Percentiles rank a stretch among this genome's conserved stretches.
These are phyloP conservation scores for Mycena filopes DNA, from an alignment of 768 basidiomycete species.

Conservation along the genomic window DNA sequence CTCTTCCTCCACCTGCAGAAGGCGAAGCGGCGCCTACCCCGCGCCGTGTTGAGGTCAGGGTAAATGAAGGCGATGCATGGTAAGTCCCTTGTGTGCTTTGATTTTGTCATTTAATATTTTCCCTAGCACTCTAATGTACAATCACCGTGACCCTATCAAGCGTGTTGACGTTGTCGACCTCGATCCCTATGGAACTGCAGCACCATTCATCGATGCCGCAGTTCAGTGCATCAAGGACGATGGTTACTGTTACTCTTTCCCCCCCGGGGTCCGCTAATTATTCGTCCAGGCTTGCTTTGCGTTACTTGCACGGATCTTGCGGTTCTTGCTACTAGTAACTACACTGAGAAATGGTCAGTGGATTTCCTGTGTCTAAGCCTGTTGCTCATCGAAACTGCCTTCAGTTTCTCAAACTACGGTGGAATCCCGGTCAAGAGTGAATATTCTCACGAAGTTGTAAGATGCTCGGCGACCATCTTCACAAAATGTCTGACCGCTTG, in stretches of 20 bases:
- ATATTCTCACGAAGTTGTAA: constrained; percentile 92
- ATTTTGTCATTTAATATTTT: constrained; percentile 1
- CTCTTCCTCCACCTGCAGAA: constrained; percentile 31
- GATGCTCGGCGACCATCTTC: constrained; percentile 37
- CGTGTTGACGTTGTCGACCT: constrained; percentile 96
- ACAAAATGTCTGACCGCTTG: constrained; percentile 13
- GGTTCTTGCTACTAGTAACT: constrained; percentile 93
- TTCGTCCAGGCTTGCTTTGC: constrained; percentile 78
- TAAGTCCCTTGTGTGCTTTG: constrained; percentile 46
- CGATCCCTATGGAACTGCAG: constrained; percentile 97
- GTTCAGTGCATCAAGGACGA: constrained; percentile 90
- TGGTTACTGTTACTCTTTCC: constrained; percentile 59
- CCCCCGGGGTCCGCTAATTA: constrained; percentile 4
- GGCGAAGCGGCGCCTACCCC: constrained; percentile 14
- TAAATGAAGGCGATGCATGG: constrained; percentile 97
- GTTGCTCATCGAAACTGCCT: not conserved
- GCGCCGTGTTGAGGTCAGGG: constrained; percentile 67
- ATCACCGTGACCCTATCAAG: constrained; percentile 75
- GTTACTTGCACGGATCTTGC: constrained; percentile 97
- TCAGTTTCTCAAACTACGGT: constrained; percentile 94
- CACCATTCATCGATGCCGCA: constrained; percentile 95
- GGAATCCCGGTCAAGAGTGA: constrained; percentile 92
- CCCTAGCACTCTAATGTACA: constrained; percentile 87
- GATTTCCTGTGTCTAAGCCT: not conserved
- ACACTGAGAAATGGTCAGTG: constrained; percentile 93